These are phyloP conservation scores for Colletotrichum musae DNA, from an alignment of 2,329 filamentous ascomycete species.

Conservation along the genomic window DNA sequence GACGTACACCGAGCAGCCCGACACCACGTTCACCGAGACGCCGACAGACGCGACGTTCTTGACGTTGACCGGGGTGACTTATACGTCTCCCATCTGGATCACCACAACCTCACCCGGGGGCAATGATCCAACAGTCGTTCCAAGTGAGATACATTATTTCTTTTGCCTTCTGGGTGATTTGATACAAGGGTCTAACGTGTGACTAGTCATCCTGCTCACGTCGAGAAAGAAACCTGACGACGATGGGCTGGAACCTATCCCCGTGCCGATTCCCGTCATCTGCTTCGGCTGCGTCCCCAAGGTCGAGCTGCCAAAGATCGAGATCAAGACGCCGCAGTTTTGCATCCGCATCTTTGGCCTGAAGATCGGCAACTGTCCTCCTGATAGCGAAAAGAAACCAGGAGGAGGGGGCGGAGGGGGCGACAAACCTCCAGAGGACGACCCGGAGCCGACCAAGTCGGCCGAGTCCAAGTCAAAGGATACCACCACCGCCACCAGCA, in stretches of 20 bases:
- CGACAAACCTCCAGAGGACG: not conserved
- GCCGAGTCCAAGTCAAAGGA: not conserved
- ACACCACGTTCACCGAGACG: not conserved
- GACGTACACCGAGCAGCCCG: not conserved
- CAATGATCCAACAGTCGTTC: not conserved
- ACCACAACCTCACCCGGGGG: not conserved
- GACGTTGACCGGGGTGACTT: not conserved
- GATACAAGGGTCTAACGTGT: not conserved
- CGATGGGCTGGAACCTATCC: not conserved
- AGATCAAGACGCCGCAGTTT: not conserved
- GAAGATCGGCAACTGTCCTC: not conserved
- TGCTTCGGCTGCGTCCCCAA: not conserved
- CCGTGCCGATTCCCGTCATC: not conserved
- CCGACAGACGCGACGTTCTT: not conserved
- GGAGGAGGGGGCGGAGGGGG: not conserved
- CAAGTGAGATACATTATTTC: not conserved
- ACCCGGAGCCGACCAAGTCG: not conserved
- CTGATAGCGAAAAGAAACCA: not conserved
- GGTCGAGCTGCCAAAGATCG: not conserved
- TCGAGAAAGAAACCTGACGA: not conserved
- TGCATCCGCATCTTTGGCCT: not conserved
- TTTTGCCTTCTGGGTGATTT: no score
- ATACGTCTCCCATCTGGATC: not conserved
- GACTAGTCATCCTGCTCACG: not conserved
- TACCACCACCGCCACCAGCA: not conserved